Evolutionary conservation across 2,329 filamentous ascomycete genomes (phyloP), one percentile per base, ranked within the genome.

Genomic region (Aspergillus sp.): DNA sequence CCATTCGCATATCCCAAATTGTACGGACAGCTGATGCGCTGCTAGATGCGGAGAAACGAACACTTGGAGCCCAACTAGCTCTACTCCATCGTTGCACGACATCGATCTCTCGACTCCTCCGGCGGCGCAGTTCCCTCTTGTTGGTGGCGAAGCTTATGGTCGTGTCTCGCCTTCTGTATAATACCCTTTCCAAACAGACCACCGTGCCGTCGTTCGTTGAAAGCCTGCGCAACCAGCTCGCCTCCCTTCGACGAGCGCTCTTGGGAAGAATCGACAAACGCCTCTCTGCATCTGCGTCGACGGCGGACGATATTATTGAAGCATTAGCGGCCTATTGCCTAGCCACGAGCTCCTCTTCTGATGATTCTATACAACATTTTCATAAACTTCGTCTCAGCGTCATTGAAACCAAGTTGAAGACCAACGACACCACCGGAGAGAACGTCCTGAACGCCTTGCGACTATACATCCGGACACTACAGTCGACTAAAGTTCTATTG

Each of bases 301-400:
- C 54, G 19, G 66, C 70, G 32, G 72, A 76, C 3, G 71, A 69
- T 29, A 79, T 94, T 14, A 76, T 93, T 11, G 87, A 90, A 61
- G 85, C 87, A 0, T 78, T 97, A 59, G 88, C 86, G 51, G 91
- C 92, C 0, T 92, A 91, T 68, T 91, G 90, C 56, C 78, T 97
- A 47, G 84, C 86, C 1, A 91, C 88, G 3, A 95, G 84, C 63
- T 91, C 88, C 0, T 88, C 91, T 0, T 85, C 89, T 0, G 85
- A 83, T 52, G 91, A 96, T 66, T 88, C 90, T 0, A 72, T 97
- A 49, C 78, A 84, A 6, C 86, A 94, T 71, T 93, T 97, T 62
- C 80, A 95, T 46, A 81, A 85, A 47, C 81, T 91, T 6, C 81
- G 93, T 42, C 81, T 83, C 38, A 83, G 88, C 52, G 85, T 86